A percentile compares a stretch with the other conserved stretches of the same genome.
Evolutionary conservation across 352 stramenopile genomes (phyloP).

Genomic region (Phytophthora uliginosa): DNA sequence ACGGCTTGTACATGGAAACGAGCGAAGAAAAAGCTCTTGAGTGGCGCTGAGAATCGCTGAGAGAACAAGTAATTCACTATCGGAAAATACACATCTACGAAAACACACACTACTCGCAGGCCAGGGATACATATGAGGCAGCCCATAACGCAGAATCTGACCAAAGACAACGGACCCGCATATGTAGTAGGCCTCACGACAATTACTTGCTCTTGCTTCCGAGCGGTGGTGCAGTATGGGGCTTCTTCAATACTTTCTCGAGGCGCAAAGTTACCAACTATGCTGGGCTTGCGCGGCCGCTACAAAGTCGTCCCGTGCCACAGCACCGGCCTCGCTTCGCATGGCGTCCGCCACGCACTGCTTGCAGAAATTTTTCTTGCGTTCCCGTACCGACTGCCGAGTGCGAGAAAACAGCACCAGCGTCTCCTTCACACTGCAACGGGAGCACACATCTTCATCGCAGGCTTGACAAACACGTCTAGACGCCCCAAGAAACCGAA

Average conservation of each 20-base stretch:
- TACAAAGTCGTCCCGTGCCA: slow-evolving; percentile 44
- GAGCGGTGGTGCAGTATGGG: slow-evolving; percentile 1
- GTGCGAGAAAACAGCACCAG: slow-evolving; percentile 36
- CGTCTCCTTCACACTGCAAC: slow-evolving; percentile 39
- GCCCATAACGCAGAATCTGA: too few relatives aligned
- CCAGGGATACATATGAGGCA: too few relatives aligned
- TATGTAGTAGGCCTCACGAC: not conserved
- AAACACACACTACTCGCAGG: too few relatives aligned
- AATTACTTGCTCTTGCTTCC: not conserved
- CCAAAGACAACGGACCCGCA: too few relatives aligned
- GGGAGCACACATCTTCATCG: slow-evolving; percentile 41
- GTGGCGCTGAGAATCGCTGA: too few relatives aligned
- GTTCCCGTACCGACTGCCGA: slow-evolving; percentile 22
- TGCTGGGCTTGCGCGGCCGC: slow-evolving; percentile 15
- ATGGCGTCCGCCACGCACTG: slow-evolving; percentile 46
- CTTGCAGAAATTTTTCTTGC: slow-evolving; percentile 45
- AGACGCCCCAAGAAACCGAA: slow-evolving; percentile 42
- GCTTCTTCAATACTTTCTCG: not conserved
- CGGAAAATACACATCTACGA: too few relatives aligned
- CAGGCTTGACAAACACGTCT: slow-evolving; percentile 40
- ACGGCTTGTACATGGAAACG: too few relatives aligned
- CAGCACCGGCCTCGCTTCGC: slow-evolving; percentile 35
- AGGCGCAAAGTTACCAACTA: slow-evolving; percentile 22
- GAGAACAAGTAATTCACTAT: too few relatives aligned
- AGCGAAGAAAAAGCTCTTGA: too few relatives aligned